Evolutionary conservation across 441 rosid species (phyloP), one percentile per base, ranked within the genome.

Genomic region (Dalechampia spathulata): DNA sequence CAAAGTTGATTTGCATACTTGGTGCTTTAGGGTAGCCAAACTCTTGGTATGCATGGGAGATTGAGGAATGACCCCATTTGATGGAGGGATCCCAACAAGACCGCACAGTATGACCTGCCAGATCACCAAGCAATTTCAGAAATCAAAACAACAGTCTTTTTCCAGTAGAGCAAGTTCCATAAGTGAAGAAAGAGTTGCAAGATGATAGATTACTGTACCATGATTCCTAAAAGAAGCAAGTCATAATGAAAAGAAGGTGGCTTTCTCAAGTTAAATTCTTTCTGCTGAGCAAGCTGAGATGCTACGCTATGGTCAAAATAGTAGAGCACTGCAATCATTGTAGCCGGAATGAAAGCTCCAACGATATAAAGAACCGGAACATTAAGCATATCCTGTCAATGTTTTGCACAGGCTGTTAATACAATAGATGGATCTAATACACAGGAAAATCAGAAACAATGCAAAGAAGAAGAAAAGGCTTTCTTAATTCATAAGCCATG

Each of bases 241-340:
- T 86, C 94, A 60, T 86, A 86, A 57, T 85, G 90, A 69, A 79
- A 85, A 22, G 87, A 78, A 67, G 90, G 48, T 30, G 90, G 94
- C 60, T 83, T 85, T 70, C 77, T 81, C 68, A 85, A 72, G 72
- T 85, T 85, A 60, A 85, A 83, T 50, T 85, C 94, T 42, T 76
- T 76, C 50, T 81, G 94, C 70, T 85, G 90, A 34, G 94, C 85
- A 52, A 85, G 78, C 61, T 85, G 94, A 57, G 94, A 85, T 17
- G 90, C 94, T n/a, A 86, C 84, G 22, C 94, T 81, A 71, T 86
- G 94, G 66, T 86, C 90, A 19, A 86, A 86, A 71, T 80, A 83
- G 70, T 83, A 85, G 32, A 85, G 84, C 58, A 80, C 94, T 0
- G 94, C 90, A 62, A 81, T 86, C 94, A 86, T 86, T 25, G 87